These are phyloP conservation scores for Oleoguttula mirabilis DNA, from an alignment of 495 filamentous ascomycete species.

Conservation along the genomic window DNA sequence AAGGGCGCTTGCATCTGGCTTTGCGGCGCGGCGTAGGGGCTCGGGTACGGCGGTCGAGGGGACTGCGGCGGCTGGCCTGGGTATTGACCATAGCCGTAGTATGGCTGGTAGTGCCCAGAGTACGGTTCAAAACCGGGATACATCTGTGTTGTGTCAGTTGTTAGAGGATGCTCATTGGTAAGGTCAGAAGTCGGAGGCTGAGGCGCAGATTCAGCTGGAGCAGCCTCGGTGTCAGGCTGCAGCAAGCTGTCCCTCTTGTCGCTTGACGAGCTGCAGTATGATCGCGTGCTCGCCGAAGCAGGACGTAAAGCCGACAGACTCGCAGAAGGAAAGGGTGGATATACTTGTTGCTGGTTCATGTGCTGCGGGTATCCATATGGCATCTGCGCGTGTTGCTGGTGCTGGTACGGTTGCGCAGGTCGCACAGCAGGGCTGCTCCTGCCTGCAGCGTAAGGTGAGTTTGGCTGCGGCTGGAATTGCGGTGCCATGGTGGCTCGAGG, in stretches of 20 bases:
- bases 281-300: too few species aligned
- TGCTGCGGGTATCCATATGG: slow-evolving; percentile 49
- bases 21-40: slow-evolving; percentile 19
- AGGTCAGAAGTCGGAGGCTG: background rate
- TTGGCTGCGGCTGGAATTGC: slow-evolving; percentile 48
- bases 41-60: slow-evolving; percentile 24
- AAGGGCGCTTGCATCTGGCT: slow-evolving; percentile 41
- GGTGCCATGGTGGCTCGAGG: slow-evolving; percentile 46
- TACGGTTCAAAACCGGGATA: slow-evolving; percentile 24
- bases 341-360: slow-evolving; percentile 49
- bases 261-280: too few species aligned
- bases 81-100: slow-evolving; percentile 35
- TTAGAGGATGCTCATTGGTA: slow-evolving; percentile 1
- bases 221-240: too few species aligned
- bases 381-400: slow-evolving; percentile 41
- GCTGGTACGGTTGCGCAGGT: slow-evolving; percentile 56
- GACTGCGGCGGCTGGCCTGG: slow-evolving; percentile 27
- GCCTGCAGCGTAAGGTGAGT: slow-evolving; percentile 12
- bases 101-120: slow-evolving; percentile 36
- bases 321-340: slow-evolving; percentile 42
- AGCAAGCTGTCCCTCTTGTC: too few species aligned
- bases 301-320: too few species aligned
- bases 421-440: slow-evolving; percentile 56
- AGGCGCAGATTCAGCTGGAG: too few species aligned
- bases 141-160: slow-evolving; percentile 8